Base-by-base conservation (phyloP, 306 rosid species). In the Astragalus glycyphyllos region DNA sequence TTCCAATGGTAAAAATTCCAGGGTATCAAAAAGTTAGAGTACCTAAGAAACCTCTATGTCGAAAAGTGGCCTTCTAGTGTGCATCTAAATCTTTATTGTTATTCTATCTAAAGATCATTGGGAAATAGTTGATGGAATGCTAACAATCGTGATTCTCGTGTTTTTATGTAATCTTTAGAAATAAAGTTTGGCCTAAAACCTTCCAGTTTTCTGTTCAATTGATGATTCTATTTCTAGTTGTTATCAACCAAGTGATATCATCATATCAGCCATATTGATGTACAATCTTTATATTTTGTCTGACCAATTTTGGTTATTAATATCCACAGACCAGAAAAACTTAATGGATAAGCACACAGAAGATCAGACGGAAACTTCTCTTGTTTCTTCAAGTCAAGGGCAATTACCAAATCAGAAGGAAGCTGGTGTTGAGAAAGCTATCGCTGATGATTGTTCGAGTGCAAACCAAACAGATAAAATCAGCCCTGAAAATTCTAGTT, bases 361-460 rank as follows among this genome's bases (percentile, higher is more conserved):
- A 68, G 84, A 86, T 72, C 92, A 75, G 73, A 72, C 79, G 31
- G 96, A 85, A 86, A 75, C 89, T 77, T 85, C 89, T 65, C 82
- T 79, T 70, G 92, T 91, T 77, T 86, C 95, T 68, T 79, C 93
- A 31, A 84, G 84, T 68, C 96, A 84, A 77, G 96, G 85, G 72
- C 87, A 80, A 75, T 82, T 89, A 77, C 89, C 83, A 67, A 82
- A 79, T 67, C 87, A 68, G 78, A 88, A 76, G 81, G 91, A 78
- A 65, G 64, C 82, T 32, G 80, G 80, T 64, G 83, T 71, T 59
- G 97, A 90, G 85, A 90, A 94, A 73, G 81, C 80, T 58, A 69
- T 71, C 55, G 81, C 89, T 61, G 87, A 89, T 77, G 91, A 91
- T 85, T 84, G 95, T 77, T 87, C 92, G 7, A 91, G 90, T 81